A percentile compares a stretch with the other conserved stretches of the same genome.
These are phyloP conservation scores for Penstemon eatonii DNA, from an alignment of 257 asterid species.

Conservation along the genomic window DNA sequence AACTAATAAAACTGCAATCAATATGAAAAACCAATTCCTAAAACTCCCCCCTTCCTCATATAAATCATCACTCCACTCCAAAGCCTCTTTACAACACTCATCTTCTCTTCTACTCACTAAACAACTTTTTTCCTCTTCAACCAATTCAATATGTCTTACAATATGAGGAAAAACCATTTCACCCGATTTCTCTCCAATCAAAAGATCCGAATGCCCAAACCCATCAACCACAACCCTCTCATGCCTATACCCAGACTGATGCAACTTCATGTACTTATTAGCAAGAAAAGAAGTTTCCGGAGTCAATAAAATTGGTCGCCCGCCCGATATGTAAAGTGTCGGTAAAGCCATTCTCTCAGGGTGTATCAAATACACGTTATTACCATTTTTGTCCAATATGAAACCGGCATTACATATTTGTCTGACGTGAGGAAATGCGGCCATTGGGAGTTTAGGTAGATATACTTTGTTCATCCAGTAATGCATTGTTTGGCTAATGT, in stretches of 20 bases:
- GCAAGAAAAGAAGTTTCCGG: conserved; percentile 54
- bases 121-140: conserved; percentile 33
- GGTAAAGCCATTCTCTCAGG: conserved; percentile 54
- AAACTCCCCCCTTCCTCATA: conserved; percentile 26
- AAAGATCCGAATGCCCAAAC: conserved; percentile 56
- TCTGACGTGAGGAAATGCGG: conserved; percentile 58
- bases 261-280: conserved; percentile 55
- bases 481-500: conserved; percentile 45
- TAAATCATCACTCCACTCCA: conserved; percentile 50
- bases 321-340: conserved; percentile 52
- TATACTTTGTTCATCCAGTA: conserved; percentile 41
- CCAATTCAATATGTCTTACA: conserved; percentile 37
- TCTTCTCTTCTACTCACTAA: background rate
- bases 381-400: conserved; percentile 46
- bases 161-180: conserved; percentile 45
- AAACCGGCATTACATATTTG: conserved; percentile 46
- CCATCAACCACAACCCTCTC: conserved; percentile 53
- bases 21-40: conserved; percentile 13
- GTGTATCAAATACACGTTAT: conserved; percentile 40
- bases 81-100: conserved; percentile 28
- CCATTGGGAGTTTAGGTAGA: conserved; percentile 43
- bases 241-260: conserved; percentile 53
- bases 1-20: conserved; percentile 14
- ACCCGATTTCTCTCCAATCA: conserved; percentile 49
- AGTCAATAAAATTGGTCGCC: conserved; percentile 46